Percentiles rank a stretch among this genome's conserved stretches.
Conservation (phyloP, 208 protist genomes). For the Acanthamoeba sp. region DNA sequence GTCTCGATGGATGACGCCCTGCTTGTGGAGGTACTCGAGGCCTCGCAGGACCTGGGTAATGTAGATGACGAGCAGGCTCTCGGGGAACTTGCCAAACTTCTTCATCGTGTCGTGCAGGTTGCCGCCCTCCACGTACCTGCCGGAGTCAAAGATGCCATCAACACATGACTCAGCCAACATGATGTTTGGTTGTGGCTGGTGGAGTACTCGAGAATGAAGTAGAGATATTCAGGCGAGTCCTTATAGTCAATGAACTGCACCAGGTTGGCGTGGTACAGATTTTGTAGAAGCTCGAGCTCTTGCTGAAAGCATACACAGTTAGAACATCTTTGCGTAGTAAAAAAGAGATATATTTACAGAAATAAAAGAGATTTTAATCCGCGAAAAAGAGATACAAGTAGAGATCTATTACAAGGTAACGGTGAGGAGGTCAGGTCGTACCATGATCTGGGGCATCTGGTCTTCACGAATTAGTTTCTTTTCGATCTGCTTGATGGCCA, state of each 20-base stretch:
- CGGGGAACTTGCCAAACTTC: conserved; percentile 92
- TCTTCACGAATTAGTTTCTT: conserved; percentile 79
- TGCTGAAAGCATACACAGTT: not conserved
- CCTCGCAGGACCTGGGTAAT: conserved; percentile 92
- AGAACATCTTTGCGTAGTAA: no score
- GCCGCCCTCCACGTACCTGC: not conserved
- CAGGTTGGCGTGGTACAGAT: conserved; percentile 90
- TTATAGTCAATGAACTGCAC: conserved; percentile 90
- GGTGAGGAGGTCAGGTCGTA: not conserved
- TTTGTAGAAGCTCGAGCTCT: conserved; percentile 89
- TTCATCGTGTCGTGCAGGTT: conserved; percentile 90
- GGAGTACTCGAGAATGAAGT: conserved; percentile 92
- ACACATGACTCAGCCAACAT: not conserved
- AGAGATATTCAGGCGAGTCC: conserved; percentile 87
- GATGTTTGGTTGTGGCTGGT: conserved; percentile 40
- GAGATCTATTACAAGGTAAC: no score
- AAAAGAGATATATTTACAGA: not conserved
- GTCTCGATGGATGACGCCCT: conserved; percentile 93
- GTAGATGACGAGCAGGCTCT: conserved; percentile 90
- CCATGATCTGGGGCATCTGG: conserved; percentile 79
- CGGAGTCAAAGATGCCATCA: not conserved
- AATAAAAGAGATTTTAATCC: no score
- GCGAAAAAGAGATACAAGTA: no score
- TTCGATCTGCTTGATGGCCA: conserved; percentile 89
- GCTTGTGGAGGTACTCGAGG: conserved; percentile 92